Conservation (phyloP, 2,329 filamentous ascomycete genomes). For the Paraphaeosphaeria sporulosa region DNA sequence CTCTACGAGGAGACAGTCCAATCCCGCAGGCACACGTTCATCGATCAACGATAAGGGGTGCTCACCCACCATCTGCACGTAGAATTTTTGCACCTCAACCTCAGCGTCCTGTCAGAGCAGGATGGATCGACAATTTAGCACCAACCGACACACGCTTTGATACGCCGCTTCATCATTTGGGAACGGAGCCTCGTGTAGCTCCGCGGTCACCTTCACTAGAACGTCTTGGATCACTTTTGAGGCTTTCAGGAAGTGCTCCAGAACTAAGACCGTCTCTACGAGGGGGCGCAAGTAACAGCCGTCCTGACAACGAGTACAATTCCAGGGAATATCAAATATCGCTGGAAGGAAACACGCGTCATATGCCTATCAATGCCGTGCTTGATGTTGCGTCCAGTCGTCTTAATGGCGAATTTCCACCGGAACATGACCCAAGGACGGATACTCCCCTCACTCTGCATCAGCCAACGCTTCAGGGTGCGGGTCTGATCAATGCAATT, state of each 20-base stretch:
- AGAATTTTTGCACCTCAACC: neutral
- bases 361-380: neutral
- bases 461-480: too few relatives aligned
- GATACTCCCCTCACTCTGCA: too few relatives aligned
- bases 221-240: neutral
- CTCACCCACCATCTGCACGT: neutral
- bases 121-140: neutral
- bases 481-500: too few relatives aligned
- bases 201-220: neutral
- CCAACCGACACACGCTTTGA: neutral
- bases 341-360: too few relatives aligned
- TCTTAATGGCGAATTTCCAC: neutral
- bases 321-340: neutral
- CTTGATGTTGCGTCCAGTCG: neutral
- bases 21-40: neutral
- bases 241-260: neutral
- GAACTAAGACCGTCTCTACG: neutral
- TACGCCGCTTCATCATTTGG: neutral
- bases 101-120: neutral
- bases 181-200: neutral
- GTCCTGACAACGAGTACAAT: neutral
- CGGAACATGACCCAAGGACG: neutral
- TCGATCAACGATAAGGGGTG: neutral
- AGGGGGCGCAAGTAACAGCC: neutral
- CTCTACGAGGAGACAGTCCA: neutral